Base-by-base conservation (phyloP, 129 eudicot genomes). In the Glebionis coronaria region DNA sequence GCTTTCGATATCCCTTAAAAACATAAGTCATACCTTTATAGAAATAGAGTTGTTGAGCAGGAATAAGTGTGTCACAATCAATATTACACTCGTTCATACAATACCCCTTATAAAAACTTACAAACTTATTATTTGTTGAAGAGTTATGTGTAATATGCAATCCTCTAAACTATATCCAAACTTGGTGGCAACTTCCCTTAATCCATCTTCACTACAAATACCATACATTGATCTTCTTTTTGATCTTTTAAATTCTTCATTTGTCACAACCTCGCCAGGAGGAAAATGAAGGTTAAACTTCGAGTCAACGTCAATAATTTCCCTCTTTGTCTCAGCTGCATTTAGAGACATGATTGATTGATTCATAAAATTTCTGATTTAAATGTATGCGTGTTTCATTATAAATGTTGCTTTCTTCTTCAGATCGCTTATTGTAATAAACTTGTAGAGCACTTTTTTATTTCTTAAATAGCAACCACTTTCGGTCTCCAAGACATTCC, bases 231-330 rank as follows among this genome's bases (percentile, higher is more conserved):
- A 88, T 72, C 82, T 92, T 52, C 96, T 77, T 50, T 71, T 88
- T 55, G 98, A 96, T 77, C 98, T 88, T 76, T 82, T 86, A 61
- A 71, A 92, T 56, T 86, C 88, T 73, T 92, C 95, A 51, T 85
- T 95, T 12, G 65, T 70, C 23, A 72, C 87, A 70, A 62, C 87
- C 69, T 92, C 98, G 27, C 96, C 89, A 0, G 89, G 82, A 3
- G 98, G 98, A 55, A 92, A 92, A 61, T 88, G 90, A 63, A 92
- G 79, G 69, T 92, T 88, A 51, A 92, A 88, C 55, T 92, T 92
- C 11, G 65, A 73, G 80, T 92, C 98, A 61, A 88, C 98, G 62
- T 92, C 98, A 65, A 88, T 96, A 38, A 91, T 88, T 73, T 91
- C 97, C 75, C 84, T 81, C 64, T 91, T 96, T 38, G 90, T 81